These are phyloP conservation scores for Protea cynaroides DNA, from an alignment of 164 flowering plant species.

Conservation along the genomic window DNA sequence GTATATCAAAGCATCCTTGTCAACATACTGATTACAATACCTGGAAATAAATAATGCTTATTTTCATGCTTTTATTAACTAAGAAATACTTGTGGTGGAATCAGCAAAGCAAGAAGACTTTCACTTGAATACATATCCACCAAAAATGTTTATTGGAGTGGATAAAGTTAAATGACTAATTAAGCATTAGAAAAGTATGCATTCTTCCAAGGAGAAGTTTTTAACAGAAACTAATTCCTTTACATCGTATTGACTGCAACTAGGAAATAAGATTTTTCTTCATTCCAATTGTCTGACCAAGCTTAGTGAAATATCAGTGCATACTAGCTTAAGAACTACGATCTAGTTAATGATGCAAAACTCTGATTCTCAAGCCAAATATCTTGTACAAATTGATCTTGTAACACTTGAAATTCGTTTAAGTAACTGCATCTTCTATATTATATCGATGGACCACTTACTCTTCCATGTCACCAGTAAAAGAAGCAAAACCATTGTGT, in stretches of 20 bases:
- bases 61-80: not conserved
- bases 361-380: not conserved
- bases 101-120: conserved; percentile 1
- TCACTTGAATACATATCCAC: not conserved
- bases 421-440: not conserved
- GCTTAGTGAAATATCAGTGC: too few species aligned
- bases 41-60: conserved; percentile 30
- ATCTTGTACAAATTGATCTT: not conserved
- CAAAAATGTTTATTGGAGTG: not conserved
- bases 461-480: conserved; percentile 94
- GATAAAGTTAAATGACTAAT: not conserved
- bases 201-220: not conserved
- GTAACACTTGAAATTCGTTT: too few species aligned
- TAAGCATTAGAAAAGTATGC: not conserved
- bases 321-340: not conserved
- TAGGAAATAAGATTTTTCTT: too few species aligned
- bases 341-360: not conserved
- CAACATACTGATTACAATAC: conserved; percentile 93
- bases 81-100: not conserved
- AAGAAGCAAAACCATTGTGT: conserved; percentile 96
- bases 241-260: not conserved
- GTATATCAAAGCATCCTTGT: conserved; percentile 81
- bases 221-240: not conserved
- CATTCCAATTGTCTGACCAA: too few species aligned
- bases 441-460: conserved; percentile 31